These are phyloP conservation scores for Zychaea mexicana DNA, from an alignment of 371 early-diverging fungal genomes.

Conservation along the genomic window DNA sequence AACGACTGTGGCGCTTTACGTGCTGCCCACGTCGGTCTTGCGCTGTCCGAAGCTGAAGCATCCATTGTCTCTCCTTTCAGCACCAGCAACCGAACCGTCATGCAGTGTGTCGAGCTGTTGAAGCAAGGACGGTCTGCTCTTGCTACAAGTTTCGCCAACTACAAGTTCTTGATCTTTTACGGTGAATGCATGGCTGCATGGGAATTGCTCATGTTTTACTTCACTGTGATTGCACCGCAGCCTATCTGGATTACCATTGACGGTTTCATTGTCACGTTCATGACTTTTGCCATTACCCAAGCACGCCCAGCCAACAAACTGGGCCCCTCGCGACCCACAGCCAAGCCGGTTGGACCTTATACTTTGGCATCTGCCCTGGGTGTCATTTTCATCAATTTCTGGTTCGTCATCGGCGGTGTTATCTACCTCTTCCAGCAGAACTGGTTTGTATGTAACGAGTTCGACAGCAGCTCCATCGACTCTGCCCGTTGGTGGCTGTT, in stretches of 20 bases:
- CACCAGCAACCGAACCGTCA: constrained; percentile 34
- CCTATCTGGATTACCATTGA: constrained; percentile 77
- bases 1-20: constrained; percentile 97
- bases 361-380: constrained; percentile 68
- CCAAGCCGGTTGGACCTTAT: constrained; percentile 72
- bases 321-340: constrained; percentile 68
- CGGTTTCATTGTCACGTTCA: constrained; percentile 59
- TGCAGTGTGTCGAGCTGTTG: constrained; percentile 66
- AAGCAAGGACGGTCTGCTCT: constrained; percentile 73
- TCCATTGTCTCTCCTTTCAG: constrained; percentile 89
- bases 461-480: constrained; percentile 64
- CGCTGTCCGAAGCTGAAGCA: constrained; percentile 77
- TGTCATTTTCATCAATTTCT: constrained; percentile 64
- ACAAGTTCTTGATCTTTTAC: constrained; percentile 77
- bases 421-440: constrained; percentile 60
- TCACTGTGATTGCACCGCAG: constrained; percentile 55
- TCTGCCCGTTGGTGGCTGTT: constrained; percentile 76
- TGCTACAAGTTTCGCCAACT: constrained; percentile 75
- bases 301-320: constrained; percentile 56
- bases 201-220: constrained; percentile 60
- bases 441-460: constrained; percentile 75
- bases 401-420: constrained; percentile 54
- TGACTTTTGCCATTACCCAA: constrained; percentile 70
- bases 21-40: constrained; percentile 92
- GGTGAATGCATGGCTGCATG: constrained; percentile 71